Conservation (phyloP, 257 asterid species). For the Thymus mandschuricus region DNA sequence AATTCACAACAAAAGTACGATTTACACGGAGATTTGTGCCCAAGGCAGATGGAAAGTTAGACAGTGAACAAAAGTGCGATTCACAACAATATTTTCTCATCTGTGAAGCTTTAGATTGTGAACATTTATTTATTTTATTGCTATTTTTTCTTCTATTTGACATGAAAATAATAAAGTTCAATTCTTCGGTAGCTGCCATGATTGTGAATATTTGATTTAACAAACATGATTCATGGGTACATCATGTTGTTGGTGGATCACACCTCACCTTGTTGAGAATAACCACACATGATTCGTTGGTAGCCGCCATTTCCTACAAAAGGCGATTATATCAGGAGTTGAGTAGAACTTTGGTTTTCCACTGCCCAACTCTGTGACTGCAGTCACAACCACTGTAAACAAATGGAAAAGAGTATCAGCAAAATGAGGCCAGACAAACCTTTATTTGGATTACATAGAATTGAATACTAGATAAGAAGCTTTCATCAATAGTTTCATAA, state of each 20-base stretch:
- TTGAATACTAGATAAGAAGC: conserved; percentile 23
- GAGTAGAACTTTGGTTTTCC: conserved; percentile 97
- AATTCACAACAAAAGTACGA: neutral
- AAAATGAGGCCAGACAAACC: conserved; percentile 21
- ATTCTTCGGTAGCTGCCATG: neutral
- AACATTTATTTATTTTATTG: neutral
- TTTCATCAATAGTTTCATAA: conserved; percentile 10
- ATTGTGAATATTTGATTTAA: neutral
- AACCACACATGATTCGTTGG: conserved; percentile 97
- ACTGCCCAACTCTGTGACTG: conserved; percentile 84
- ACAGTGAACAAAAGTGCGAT: neutral
- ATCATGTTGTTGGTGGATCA: conserved; percentile 15
- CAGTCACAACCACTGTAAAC: conserved; percentile 88
- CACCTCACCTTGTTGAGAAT: conserved; percentile 83
- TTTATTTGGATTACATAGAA: conserved; percentile 14
- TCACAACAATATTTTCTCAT: neutral
- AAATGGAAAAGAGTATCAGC: conserved; percentile 35
- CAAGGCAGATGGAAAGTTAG: neutral
- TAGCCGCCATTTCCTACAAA: conserved; percentile 90
- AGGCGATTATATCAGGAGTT: conserved; percentile 84
- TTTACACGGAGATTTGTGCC: neutral
- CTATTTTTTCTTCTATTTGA: too few relatives aligned
- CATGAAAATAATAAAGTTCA: too few relatives aligned
- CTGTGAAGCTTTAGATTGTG: neutral
- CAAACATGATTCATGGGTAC: neutral